Base-by-base conservation (phyloP, 257 asterid genomes). In the Penstemon newberryi region DNA sequence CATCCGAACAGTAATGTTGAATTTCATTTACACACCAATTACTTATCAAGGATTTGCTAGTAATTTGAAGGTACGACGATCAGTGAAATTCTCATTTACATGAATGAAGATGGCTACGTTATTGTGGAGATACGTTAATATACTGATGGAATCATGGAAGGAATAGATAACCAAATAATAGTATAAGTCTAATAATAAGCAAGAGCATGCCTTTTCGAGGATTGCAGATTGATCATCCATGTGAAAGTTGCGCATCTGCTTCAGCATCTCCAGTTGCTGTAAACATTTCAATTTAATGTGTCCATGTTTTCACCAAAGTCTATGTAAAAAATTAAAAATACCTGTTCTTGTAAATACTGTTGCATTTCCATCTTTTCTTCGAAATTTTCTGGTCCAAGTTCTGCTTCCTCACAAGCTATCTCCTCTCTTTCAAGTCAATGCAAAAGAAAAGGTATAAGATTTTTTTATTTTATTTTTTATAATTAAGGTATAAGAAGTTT, bases 201-300 rank as follows among this genome's bases (percentile, higher is more conserved):
- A 9, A 60, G 8, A 55, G 55, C 58, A 55, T 54, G 89, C 96
- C 95, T 86, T 89, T 56, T 87, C 96, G 55, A 92, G 90, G 80
- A 92, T 72, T 57, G 87, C 87, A 58, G 93, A 92, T 69, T 92
- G 98, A 66, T 89, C 91, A 60, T 89, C 88, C 70, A 85, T 64
- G 80, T 78, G 84, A 74, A 81, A 87, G 77, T 74, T 78, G 72
- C 90, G 92, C 89, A 92, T 86, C 85, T 82, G 77, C 70, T 74
- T 84, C 76, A 92, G 86, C 96, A 89, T 92, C 87, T 92, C 96
- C 84, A 88, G 60, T 83, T 89, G 96, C 95, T 86, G 92, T 51
- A 67, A 67, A 71, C 58, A 51, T 36, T 64, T 54, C 15, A 33
- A 59, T 56, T 67, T 56, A 46, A 56, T 46, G 18, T 7, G 55